Evolutionary conservation across 2,329 filamentous ascomycete genomes (phyloP).

Genomic region (Diatrype stigma): DNA sequence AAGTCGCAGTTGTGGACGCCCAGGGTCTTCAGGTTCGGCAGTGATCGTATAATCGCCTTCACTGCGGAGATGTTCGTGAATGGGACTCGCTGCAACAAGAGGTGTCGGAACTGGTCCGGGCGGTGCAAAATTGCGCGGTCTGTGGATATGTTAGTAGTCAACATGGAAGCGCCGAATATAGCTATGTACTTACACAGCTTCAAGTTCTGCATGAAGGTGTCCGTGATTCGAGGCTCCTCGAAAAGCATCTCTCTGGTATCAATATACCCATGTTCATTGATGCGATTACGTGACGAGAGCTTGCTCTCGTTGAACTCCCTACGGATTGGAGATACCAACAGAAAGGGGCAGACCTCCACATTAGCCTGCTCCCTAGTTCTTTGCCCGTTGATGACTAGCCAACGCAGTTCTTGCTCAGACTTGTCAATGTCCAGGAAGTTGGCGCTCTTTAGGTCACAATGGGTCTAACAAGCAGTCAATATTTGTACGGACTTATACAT

Average conservation of each 20-base stretch:
- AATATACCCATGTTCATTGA: background rate
- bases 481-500: background rate
- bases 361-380: background rate
- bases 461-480: background rate
- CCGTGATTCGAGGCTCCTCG: background rate
- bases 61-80: constrained; percentile 18
- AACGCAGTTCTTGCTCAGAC: background rate
- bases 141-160: constrained; percentile 6
- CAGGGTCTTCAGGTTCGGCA: constrained; percentile 18
- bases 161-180: background rate
- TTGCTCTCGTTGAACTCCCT: background rate
- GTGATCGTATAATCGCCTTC: constrained; percentile 9
- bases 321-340: background rate
- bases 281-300: background rate
- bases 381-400: background rate
- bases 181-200: background rate
- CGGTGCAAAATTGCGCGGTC: constrained; percentile 8
- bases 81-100: constrained; percentile 21
- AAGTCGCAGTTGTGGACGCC: constrained; percentile 27
- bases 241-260: background rate
- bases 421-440: background rate
- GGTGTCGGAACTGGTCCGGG: constrained; percentile 13
- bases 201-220: background rate
- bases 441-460: background rate
- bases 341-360: background rate